These are phyloP conservation scores for Brassica juncea DNA, from an alignment of 345 rosid species.

Conservation along the genomic window DNA sequence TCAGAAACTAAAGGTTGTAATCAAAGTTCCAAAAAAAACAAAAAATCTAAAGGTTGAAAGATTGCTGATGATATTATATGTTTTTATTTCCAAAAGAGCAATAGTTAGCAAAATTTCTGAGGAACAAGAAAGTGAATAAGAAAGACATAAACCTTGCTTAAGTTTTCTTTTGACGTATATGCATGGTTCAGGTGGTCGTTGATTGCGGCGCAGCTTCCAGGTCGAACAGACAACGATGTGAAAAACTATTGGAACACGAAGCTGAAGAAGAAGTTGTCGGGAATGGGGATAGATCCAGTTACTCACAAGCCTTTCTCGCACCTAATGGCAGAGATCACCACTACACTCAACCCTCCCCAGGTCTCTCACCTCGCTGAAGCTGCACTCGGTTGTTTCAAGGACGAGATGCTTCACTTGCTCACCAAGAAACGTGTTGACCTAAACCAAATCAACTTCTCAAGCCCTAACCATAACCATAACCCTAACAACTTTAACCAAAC, in stretches of 20 bases:
- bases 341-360: conserved; percentile 89
- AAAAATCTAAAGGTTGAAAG: not conserved
- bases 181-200: conserved; percentile 70
- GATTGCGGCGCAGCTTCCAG: conserved; percentile 91
- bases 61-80: not conserved
- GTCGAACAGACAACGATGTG: conserved; percentile 90
- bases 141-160: not conserved
- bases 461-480: conserved; percentile 34
- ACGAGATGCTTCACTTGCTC: conserved; percentile 96
- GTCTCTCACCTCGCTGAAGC: conserved; percentile 95
- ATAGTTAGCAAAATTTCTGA: not conserved
- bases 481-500: conserved; percentile 46
- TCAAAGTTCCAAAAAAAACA: not conserved
- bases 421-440: conserved; percentile 85
- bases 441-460: conserved; percentile 52
- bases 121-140: not conserved
- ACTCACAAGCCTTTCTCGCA: conserved; percentile 99
- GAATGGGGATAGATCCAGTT: conserved; percentile 91
- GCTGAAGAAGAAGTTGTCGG: conserved; percentile 91
- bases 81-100: not conserved
- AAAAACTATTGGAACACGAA: conserved; percentile 96
- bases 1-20: not conserved
- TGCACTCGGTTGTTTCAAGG: conserved; percentile 96
- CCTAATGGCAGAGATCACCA: conserved; percentile 95
- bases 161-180: not conserved